Evolutionary conservation across 1,284 basidiomycete species (phyloP).

Genomic region (Schizophyllum amplum): DNA sequence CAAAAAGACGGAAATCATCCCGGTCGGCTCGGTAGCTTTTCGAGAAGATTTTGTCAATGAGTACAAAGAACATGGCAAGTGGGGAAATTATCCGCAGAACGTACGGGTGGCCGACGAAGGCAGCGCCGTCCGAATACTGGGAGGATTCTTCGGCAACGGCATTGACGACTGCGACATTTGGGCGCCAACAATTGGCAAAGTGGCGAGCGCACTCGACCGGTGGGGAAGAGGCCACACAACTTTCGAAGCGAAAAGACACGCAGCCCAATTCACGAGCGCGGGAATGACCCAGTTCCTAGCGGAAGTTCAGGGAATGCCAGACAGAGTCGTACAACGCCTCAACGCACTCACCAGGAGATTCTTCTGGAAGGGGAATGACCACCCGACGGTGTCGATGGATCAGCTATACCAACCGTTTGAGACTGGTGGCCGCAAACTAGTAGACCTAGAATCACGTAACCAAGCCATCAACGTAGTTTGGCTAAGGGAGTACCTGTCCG

Average conservation of each 20-base stretch:
- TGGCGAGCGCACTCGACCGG: conserved; percentile 1
- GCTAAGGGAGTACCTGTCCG: conserved; percentile 11
- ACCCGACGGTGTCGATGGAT: conserved; percentile 2
- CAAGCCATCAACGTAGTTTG: conserved; percentile 13
- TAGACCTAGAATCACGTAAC: conserved; percentile 10
- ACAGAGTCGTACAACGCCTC: neutral
- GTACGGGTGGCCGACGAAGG: conserved; percentile 9
- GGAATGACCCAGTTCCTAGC: conserved; percentile 6
- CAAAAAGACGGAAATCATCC: conserved; percentile 15
- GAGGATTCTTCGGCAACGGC: conserved; percentile 13
- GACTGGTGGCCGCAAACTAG: conserved; percentile 9
- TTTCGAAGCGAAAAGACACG: conserved; percentile 10
- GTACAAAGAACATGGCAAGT: neutral
- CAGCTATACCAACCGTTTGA: conserved; percentile 1
- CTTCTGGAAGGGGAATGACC: conserved; percentile 2
- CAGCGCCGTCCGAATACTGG: conserved; percentile 8
- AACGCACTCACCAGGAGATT: conserved; percentile 1
- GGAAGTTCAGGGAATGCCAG: conserved; percentile 8
- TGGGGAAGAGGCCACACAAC: conserved; percentile 12
- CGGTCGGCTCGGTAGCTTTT: conserved; percentile 1
- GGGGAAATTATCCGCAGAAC: conserved; percentile 1
- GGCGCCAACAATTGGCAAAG: conserved; percentile 13
- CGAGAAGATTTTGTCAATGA: neutral
- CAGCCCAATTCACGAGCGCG: neutral
- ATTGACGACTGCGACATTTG: conserved; percentile 7